Evolutionary conservation across 2,329 filamentous ascomycete species (phyloP).

Genomic region (Microdochium paspali): DNA sequence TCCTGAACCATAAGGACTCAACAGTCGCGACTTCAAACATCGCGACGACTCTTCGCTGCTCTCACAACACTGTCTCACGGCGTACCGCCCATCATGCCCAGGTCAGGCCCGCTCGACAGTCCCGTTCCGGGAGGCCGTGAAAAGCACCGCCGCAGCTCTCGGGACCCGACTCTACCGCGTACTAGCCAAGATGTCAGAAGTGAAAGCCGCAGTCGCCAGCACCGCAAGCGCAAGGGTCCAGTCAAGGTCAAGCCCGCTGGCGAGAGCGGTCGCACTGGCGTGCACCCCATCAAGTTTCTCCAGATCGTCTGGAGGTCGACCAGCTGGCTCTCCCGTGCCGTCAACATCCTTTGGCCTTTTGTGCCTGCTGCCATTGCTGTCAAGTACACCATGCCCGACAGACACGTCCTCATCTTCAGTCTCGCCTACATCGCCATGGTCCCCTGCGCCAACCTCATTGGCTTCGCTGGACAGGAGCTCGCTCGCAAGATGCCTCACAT

Average conservation of each 20-base stretch:
- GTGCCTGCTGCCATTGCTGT: conserved; percentile 65
- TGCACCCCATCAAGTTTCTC: conserved; percentile 56
- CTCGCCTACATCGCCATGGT: conserved; percentile 71
- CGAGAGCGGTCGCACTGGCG: conserved; percentile 58
- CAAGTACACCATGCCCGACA: conserved; percentile 26
- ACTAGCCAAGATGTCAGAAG: not conserved
- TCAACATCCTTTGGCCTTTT: conserved; percentile 67
- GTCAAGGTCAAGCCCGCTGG: conserved; percentile 29
- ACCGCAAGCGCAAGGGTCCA: not conserved
- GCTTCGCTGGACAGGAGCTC: conserved; percentile 64
- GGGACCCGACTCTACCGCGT: not conserved
- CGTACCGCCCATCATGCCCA: not conserved
- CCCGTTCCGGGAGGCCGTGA: not conserved
- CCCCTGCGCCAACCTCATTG: conserved; percentile 65
- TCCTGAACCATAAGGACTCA: no score
- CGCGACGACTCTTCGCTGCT: no score
- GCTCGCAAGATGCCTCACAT: conserved; percentile 70
- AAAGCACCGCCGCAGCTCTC: not conserved
- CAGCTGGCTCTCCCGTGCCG: conserved; percentile 50
- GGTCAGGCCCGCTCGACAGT: not conserved
- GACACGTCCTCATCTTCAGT: conserved; percentile 56
- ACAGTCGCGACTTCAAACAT: no score
- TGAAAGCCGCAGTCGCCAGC: not conserved
- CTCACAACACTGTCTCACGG: no score
- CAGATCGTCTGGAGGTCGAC: conserved; percentile 55